Evolutionary conservation across 2,329 filamentous ascomycete genomes (phyloP).

Genomic region (Ceratocystis variospora): DNA sequence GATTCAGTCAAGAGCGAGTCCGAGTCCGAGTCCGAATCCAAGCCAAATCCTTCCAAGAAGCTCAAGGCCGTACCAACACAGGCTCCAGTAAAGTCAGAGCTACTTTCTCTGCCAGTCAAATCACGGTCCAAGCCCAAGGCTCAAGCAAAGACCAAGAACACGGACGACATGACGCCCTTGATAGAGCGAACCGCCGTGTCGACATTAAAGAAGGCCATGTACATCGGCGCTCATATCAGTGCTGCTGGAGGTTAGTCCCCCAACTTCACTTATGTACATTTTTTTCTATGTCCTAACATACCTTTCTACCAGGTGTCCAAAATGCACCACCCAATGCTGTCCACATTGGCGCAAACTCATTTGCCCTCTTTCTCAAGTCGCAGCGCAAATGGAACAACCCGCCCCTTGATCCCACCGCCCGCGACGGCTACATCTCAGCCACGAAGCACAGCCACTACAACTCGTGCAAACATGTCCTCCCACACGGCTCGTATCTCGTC

Average conservation of each 20-base stretch:
- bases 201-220: constrained; percentile 56
- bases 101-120: constrained; percentile 11
- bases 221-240: constrained; percentile 85
- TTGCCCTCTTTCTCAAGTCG: constrained; percentile 89
- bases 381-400: constrained; percentile 91
- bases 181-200: constrained; percentile 50
- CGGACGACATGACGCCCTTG: constrained; percentile 42
- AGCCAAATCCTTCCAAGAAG: constrained; percentile 30
- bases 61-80: constrained; percentile 25
- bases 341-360: constrained; percentile 79
- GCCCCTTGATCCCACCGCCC: constrained; percentile 53
- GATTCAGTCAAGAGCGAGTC: constrained; percentile 21
- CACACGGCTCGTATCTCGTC: constrained; percentile 91
- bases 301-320: constrained; percentile 53
- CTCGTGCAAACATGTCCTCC: constrained; percentile 59
- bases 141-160: constrained; percentile 28
- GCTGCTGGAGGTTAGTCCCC: constrained; percentile 58
- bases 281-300: neutral
- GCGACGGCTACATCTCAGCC: constrained; percentile 53
- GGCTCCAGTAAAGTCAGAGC: constrained; percentile 7
- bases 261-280: neutral
- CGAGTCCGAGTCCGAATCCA: constrained; percentile 21
- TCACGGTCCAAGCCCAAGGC: constrained; percentile 11
- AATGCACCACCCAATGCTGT: constrained; percentile 68
- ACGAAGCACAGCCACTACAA: constrained; percentile 60